Evolutionary conservation across 2,329 filamentous ascomycete genomes (phyloP).

Genomic region (Paecilomyces sp.): DNA sequence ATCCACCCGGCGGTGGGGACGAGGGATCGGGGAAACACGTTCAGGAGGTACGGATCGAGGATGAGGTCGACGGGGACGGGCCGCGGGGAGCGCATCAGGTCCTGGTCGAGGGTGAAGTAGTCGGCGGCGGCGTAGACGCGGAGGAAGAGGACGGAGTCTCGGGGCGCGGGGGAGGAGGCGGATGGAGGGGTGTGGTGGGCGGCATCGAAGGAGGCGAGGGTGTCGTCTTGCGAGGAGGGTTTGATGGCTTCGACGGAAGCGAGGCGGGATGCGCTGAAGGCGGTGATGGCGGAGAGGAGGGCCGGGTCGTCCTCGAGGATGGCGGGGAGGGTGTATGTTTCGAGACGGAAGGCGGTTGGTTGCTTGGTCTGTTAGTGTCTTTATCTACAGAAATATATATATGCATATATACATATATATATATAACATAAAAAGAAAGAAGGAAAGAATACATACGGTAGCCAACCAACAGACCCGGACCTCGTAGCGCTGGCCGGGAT

Average conservation of each 20-base stretch:
- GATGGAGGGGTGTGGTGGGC: slow-evolving; percentile 6
- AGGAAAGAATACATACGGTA: slow-evolving; percentile 55
- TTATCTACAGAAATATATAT: not conserved
- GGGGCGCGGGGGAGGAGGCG: slow-evolving; percentile 7
- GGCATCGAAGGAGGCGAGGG: slow-evolving; percentile 8
- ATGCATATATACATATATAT: not conserved
- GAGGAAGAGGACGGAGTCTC: slow-evolving; percentile 59
- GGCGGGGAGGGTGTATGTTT: slow-evolving; percentile 54
- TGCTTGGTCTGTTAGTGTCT: slow-evolving; percentile 49
- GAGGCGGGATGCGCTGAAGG: slow-evolving; percentile 52
- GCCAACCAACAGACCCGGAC: slow-evolving; percentile 89
- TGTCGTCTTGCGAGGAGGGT: not conserved
- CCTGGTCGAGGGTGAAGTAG: slow-evolving; percentile 69
- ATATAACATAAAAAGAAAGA: not conserved
- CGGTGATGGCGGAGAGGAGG: slow-evolving; percentile 58
- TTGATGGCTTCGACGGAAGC: slow-evolving; percentile 14
- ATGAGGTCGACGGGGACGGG: slow-evolving; percentile 73
- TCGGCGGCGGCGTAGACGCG: slow-evolving; percentile 71
- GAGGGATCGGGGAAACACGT: slow-evolving; percentile 72
- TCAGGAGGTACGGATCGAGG: slow-evolving; percentile 76
- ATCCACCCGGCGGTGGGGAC: slow-evolving; percentile 66
- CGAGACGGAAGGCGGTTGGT: slow-evolving; percentile 72
- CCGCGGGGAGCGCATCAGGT: slow-evolving; percentile 67
- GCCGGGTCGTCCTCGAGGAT: slow-evolving; percentile 54
- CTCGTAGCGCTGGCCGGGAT: slow-evolving; percentile 74